Evolutionary conservation across 768 basidiomycete species (phyloP).

Genomic region (Pulveroboletus sp.): DNA sequence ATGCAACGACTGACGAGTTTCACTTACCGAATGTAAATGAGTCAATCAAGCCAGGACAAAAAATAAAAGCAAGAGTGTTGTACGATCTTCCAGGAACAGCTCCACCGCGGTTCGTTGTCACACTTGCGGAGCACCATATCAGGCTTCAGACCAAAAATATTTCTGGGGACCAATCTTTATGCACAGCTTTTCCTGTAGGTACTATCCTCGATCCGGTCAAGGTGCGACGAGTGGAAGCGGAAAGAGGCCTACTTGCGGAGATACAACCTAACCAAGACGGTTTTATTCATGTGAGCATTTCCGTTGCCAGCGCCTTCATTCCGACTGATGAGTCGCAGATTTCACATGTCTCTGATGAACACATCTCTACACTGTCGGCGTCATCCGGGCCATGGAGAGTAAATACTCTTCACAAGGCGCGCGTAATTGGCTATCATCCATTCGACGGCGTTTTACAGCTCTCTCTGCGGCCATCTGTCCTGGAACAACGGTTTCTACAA

Average conservation of each 20-base stretch:
- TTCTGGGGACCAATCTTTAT: slow-evolving; percentile 32
- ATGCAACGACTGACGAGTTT: slow-evolving; percentile 80
- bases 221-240: slow-evolving; percentile 68
- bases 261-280: slow-evolving; percentile 63
- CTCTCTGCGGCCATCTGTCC: slow-evolving; percentile 75
- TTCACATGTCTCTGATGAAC: slow-evolving; percentile 89
- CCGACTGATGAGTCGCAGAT: slow-evolving; percentile 49
- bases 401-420: slow-evolving; percentile 74
- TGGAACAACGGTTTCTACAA: slow-evolving; percentile 84
- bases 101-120: slow-evolving; percentile 82
- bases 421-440: slow-evolving; percentile 79
- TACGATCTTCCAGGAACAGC: slow-evolving; percentile 66
- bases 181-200: slow-evolving; percentile 69
- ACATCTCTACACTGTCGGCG: slow-evolving; percentile 67
- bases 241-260: slow-evolving; percentile 75
- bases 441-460: slow-evolving; percentile 88
- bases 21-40: slow-evolving; percentile 54
- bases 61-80: slow-evolving; percentile 79
- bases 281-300: slow-evolving; percentile 77
- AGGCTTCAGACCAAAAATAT: slow-evolving; percentile 42
- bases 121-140: slow-evolving; percentile 68
- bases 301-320: neutral
- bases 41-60: slow-evolving; percentile 59
- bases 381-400: slow-evolving; percentile 76
- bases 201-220: slow-evolving; percentile 66